phyloP scores from a whole-genome alignment of 176 grass and related monocot species.

The Puya raimondii region DNA sequence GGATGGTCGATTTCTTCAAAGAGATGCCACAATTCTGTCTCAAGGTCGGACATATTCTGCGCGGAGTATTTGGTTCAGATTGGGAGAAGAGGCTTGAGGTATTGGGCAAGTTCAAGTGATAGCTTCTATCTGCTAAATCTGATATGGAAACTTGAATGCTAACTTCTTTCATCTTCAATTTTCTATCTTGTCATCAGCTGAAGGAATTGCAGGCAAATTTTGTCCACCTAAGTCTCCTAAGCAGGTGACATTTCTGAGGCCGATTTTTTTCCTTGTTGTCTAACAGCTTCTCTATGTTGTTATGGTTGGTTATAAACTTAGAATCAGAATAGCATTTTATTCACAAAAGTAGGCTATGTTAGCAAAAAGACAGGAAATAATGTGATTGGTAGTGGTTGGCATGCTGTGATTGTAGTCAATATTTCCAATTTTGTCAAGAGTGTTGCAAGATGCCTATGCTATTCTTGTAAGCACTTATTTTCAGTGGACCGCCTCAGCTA shows the following conservation, averaged over 20 bases:
- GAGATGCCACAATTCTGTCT: conserved; percentile 95
- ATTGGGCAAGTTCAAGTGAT: conserved; percentile 4
- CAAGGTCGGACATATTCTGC: conserved; percentile 57
- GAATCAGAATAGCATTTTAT: background rate
- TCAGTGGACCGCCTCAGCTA: too few species aligned
- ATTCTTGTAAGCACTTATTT: too few species aligned
- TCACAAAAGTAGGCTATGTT: background rate
- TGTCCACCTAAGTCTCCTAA: conserved; percentile 76
- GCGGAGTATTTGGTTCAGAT: conserved; percentile 72
- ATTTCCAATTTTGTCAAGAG: too few species aligned
- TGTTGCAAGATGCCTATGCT: too few species aligned
- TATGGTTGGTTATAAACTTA: background rate
- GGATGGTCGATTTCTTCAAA: conserved; percentile 83
- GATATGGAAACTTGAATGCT: background rate
- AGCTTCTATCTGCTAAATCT: background rate
- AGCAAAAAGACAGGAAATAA: background rate
- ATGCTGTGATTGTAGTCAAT: too few species aligned
- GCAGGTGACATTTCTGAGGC: conserved; percentile 36
- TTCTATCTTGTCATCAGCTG: conserved; percentile 43
- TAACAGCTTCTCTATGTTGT: background rate
- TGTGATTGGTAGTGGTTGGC: too few species aligned
- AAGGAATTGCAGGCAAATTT: conserved; percentile 84
- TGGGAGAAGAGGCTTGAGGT: conserved; percentile 97
- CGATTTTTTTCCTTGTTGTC: background rate
- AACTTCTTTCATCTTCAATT: background rate